phyloP scores from a whole-genome alignment of 2,329 filamentous ascomycete genomes.

The Tolypocladium amazonense region DNA sequence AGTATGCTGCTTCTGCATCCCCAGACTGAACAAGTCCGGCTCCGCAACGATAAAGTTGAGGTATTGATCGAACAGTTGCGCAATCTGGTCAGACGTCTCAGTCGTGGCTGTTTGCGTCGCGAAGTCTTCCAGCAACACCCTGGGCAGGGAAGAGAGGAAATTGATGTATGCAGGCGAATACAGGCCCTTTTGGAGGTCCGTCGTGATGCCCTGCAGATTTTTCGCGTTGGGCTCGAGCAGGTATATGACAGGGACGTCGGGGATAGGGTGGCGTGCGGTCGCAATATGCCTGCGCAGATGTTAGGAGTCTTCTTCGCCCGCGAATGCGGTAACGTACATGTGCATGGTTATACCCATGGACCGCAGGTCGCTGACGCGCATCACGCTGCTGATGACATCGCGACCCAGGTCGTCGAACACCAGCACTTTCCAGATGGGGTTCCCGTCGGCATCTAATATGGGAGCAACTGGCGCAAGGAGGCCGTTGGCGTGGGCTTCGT shows the following conservation, averaged over 20 bases:
- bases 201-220: constrained; percentile 75
- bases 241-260: constrained; percentile 93
- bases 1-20: constrained; percentile 79
- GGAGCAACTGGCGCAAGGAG: constrained; percentile 60
- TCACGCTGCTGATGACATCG: constrained; percentile 93
- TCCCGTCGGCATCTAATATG: constrained; percentile 75
- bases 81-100: constrained; percentile 78
- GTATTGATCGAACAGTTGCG: constrained; percentile 93
- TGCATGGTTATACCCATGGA: constrained; percentile 95
- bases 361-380: constrained; percentile 86
- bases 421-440: constrained; percentile 95
- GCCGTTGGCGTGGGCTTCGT: constrained; percentile 55
- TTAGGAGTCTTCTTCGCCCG: not conserved
- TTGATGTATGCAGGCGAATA: constrained; percentile 95
- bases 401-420: constrained; percentile 87
- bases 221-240: constrained; percentile 78
- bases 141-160: constrained; percentile 86
- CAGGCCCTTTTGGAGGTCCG: constrained; percentile 74
- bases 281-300: constrained; percentile 56
- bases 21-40: constrained; percentile 88
- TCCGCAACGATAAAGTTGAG: constrained; percentile 95
- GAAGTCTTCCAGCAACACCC: constrained; percentile 88
- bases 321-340: constrained; percentile 45
- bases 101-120: constrained; percentile 76
- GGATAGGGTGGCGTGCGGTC: constrained; percentile 75